Evolutionary conservation across 371 early-diverging fungal species (phyloP).

Genomic region (Nematocida sp.): DNA sequence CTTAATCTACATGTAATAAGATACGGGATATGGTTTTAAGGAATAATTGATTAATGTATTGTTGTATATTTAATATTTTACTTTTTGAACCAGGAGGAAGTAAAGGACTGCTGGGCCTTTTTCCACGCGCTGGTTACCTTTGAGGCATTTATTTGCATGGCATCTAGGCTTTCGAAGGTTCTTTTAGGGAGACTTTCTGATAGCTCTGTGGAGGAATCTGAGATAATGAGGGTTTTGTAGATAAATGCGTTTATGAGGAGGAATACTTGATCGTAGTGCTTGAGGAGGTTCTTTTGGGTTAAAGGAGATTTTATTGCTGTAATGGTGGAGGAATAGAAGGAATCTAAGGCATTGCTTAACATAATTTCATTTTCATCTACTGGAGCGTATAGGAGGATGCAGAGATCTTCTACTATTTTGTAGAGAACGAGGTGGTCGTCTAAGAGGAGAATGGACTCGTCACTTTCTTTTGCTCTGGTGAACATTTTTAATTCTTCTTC

Average conservation of each 20-base stretch:
- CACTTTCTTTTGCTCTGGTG: slow-evolving; percentile 44
- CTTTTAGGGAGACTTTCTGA: slow-evolving; percentile 53
- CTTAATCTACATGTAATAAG: no score
- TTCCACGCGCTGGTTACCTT: slow-evolving; percentile 64
- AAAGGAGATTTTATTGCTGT: slow-evolving; percentile 55
- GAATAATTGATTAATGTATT: no score
- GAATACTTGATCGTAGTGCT: slow-evolving; percentile 65
- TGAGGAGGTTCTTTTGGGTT: slow-evolving; percentile 49
- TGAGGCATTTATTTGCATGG: slow-evolving; percentile 60
- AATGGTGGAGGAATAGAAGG: slow-evolving; percentile 52
- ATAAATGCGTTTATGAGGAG: slow-evolving; percentile 62
- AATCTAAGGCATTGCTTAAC: slow-evolving; percentile 59
- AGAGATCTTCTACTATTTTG: slow-evolving; percentile 56
- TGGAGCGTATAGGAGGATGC: slow-evolving; percentile 55
- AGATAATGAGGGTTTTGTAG: slow-evolving; percentile 61
- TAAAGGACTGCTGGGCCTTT: slow-evolving; percentile 60
- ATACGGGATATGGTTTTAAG: no score
- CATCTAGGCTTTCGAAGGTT: slow-evolving; percentile 64
- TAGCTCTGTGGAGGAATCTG: slow-evolving; percentile 57
- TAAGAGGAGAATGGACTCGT: slow-evolving; percentile 33
- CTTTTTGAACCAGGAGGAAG: slow-evolving; percentile 50
- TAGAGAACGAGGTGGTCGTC: slow-evolving; percentile 58
- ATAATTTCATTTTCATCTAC: slow-evolving; percentile 63
- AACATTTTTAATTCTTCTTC: slow-evolving; percentile 36
- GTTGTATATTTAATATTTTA: no score